These are phyloP conservation scores for Torulaspora quercuum DNA, from an alignment of 805 yeast species.

Conservation along the genomic window DNA sequence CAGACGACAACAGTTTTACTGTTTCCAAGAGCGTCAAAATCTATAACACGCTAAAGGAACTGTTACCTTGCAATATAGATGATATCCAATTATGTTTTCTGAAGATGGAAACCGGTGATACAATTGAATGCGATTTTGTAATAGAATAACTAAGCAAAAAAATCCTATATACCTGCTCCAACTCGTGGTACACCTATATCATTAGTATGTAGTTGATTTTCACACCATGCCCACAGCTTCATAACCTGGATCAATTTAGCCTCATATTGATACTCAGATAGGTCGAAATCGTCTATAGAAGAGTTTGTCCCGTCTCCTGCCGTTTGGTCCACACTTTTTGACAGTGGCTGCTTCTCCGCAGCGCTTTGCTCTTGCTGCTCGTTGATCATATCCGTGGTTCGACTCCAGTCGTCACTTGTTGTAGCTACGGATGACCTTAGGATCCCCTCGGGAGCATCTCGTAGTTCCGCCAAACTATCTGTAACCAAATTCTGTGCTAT, in stretches of 20 bases:
- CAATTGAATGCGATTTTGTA: constrained; percentile 38
- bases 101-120: constrained; percentile 54
- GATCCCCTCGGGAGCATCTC: constrained; percentile 11
- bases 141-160: constrained; percentile 15
- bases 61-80: constrained; percentile 37
- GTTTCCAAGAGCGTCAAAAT: constrained; percentile 38
- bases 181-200: constrained; percentile 39
- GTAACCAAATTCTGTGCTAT: constrained; percentile 14
- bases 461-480: constrained; percentile 13
- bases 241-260: constrained; percentile 50
- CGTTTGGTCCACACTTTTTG: neutral
- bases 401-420: constrained; percentile 17
- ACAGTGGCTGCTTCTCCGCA: neutral
- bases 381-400: constrained; percentile 15
- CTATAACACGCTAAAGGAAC: constrained; percentile 35
- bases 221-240: constrained; percentile 64
- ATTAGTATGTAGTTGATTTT: constrained; percentile 45
- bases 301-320: constrained; percentile 3
- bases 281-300: constrained; percentile 7
- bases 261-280: constrained; percentile 24
- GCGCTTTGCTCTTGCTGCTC: constrained; percentile 10
- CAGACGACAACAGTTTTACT: constrained; percentile 21
- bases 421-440: constrained; percentile 5
- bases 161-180: constrained; percentile 17
- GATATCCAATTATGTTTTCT: constrained; percentile 48